Base-by-base conservation (phyloP, 345 rosid genomes). In the Carallia brachiata region DNA sequence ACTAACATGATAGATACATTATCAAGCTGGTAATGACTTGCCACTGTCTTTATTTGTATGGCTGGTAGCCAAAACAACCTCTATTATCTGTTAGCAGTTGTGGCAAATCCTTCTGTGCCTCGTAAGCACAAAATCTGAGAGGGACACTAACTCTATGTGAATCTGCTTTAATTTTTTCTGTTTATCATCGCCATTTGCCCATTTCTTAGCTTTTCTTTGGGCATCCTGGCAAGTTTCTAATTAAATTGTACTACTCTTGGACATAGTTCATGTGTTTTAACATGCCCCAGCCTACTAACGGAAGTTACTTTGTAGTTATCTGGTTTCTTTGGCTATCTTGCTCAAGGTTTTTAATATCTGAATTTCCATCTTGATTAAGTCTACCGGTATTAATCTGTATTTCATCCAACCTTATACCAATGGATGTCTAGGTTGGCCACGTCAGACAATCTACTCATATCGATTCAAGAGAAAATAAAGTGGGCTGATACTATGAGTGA, bases 401-500 rank as follows among this genome's bases (percentile, higher is more conserved):
- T 1, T 17, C 17, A 8, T 47, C 57, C 59, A n/a, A 68, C 31
- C 40, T 66, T 63, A 23, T 58, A 6, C 30, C 70, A 9, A 18
- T 70, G 39, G 59, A 48, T 63, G 8, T 62, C 58, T 68, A 96
- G 99, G 99, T 79, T 92, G 87, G 73, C 74, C 62, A 87, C 98
- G 5, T 96, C 99, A 59, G 98, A 92, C 66, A 84, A 81, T 78
- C 85, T 92, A 63, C 97, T 96, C 27, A 75, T 82, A 47, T 78
- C 98, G 9, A 90, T 96, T 82, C 97, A 92, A 85, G 97, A 96
- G 81, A 92, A 89, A 86, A 89, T 96, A 67, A 96, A 92, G 75
- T 96, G 99, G 99, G 99, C 98, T 37, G 99, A 96, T 82, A 77
- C 75, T n/a, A 92, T 87, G 96, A 87, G 93, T 75, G 99, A 92